These are phyloP conservation scores for Agaricus subrufescens DNA, from an alignment of 768 basidiomycete species.

Conservation along the genomic window DNA sequence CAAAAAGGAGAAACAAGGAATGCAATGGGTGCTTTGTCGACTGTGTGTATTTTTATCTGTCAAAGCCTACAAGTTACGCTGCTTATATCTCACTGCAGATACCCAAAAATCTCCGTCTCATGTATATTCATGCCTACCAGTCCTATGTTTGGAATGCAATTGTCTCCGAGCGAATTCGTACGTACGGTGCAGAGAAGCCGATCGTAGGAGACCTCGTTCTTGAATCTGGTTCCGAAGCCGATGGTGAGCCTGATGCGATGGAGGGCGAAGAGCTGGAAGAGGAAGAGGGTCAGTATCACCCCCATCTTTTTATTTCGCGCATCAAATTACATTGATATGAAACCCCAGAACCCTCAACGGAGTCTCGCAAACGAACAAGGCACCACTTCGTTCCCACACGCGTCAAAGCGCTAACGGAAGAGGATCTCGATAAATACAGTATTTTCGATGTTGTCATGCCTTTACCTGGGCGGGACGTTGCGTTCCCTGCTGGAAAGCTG, in stretches of 20 bases:
- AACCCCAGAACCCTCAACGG: conserved; percentile 8
- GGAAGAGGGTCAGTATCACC: conserved; percentile 25
- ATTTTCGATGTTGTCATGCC: conserved; percentile 98
- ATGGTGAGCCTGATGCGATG: conserved; percentile 27
- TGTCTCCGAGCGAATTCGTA: conserved; percentile 87
- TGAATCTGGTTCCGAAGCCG: conserved; percentile 38
- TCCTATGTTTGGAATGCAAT: conserved; percentile 98
- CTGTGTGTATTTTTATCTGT: conserved; percentile 39
- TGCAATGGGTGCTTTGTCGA: conserved; percentile 83
- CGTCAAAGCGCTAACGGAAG: conserved; percentile 74
- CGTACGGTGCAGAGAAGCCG: conserved; percentile 67
- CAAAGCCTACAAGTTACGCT: not conserved
- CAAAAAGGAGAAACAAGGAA: conserved; percentile 75
- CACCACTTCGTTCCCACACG: conserved; percentile 64
- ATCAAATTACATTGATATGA: not conserved
- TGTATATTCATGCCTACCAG: conserved; percentile 99
- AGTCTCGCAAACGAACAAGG: conserved; percentile 29
- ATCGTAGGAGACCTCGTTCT: conserved; percentile 91
- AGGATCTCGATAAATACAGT: conserved; percentile 73
- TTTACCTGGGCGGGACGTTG: conserved; percentile 92
- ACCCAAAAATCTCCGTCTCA: conserved; percentile 88
- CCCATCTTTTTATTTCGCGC: not conserved
- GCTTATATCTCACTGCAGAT: conserved; percentile 51
- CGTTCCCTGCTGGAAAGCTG: conserved; percentile 84
- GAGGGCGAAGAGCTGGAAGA: conserved; percentile 25